Percentiles rank a stretch among this genome's conserved stretches.
These are phyloP conservation scores for Cucurbita pepo DNA, from an alignment of 306 rosid species.

Conservation along the genomic window DNA sequence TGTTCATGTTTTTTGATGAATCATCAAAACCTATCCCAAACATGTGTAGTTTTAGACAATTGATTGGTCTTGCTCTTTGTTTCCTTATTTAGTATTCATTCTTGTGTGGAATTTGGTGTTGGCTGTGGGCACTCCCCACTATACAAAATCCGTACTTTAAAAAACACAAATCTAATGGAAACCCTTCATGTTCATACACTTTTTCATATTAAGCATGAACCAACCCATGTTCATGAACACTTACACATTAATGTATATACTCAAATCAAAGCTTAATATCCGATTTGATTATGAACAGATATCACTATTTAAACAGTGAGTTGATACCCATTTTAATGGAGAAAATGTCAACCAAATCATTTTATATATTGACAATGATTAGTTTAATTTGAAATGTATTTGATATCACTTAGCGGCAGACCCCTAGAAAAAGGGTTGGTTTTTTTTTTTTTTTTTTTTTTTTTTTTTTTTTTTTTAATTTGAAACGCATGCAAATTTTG, in stretches of 20 bases:
- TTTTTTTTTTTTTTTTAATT: background rate
- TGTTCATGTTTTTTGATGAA: background rate
- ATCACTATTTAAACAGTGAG: background rate
- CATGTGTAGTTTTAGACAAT: background rate
- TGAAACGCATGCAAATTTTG: conserved; percentile 4
- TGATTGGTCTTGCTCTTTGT: background rate
- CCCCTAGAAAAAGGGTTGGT: background rate
- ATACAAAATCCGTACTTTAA: background rate
- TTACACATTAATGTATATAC: background rate
- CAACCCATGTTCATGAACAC: background rate
- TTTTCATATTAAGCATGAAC: background rate
- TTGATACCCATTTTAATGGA: background rate
- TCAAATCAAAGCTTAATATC: background rate
- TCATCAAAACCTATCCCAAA: background rate
- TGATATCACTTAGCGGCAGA: background rate
- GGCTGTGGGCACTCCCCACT: background rate
- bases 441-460: background rate
- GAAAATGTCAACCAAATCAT: background rate
- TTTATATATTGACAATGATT: background rate
- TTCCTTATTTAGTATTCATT: background rate
- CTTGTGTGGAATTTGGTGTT: background rate
- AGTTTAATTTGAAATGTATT: background rate
- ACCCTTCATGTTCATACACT: background rate
- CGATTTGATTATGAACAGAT: background rate
- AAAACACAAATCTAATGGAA: background rate